Percentiles rank a stretch among this genome's conserved stretches.
These are phyloP conservation scores for Rhizopogon roseolus DNA, from an alignment of 768 basidiomycete genomes.

Conservation along the genomic window DNA sequence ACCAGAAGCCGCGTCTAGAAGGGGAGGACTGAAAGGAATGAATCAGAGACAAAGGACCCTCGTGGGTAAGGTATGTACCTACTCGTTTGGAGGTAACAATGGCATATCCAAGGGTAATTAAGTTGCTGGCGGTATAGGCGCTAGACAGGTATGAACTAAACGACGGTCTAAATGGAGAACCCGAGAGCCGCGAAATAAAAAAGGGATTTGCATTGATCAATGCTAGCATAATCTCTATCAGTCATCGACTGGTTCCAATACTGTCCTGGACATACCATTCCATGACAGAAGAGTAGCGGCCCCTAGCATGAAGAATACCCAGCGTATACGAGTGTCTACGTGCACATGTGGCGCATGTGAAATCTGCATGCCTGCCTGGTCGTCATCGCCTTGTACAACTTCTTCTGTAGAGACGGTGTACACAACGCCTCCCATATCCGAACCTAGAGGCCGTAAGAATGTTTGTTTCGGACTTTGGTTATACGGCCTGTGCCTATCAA, in stretches of 20 bases:
- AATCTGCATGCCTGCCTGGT: background rate
- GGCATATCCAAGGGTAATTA: slow-evolving; percentile 70
- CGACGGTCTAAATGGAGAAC: slow-evolving; percentile 50
- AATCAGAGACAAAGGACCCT: background rate
- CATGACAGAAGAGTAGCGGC: slow-evolving; percentile 80
- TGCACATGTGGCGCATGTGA: background rate
- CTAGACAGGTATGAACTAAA: slow-evolving; percentile 67
- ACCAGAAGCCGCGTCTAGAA: slow-evolving; percentile 49
- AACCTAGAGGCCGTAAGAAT: background rate
- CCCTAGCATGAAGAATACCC: slow-evolving; percentile 72
- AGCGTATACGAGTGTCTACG: slow-evolving; percentile 43
- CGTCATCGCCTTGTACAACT: background rate
- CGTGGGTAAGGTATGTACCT: slow-evolving; percentile 16
- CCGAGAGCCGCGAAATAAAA: slow-evolving; percentile 65
- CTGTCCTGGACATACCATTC: slow-evolving; percentile 61
- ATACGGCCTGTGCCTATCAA: background rate
- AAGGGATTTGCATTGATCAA: slow-evolving; percentile 84
- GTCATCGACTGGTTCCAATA: background rate
- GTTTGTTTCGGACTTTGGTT: background rate
- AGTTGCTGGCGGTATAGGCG: slow-evolving; percentile 58
- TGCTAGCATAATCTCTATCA: slow-evolving; percentile 37
- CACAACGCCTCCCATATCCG: background rate
- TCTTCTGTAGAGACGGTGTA: background rate
- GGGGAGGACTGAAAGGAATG: slow-evolving; percentile 45
- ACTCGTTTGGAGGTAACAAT: slow-evolving; percentile 68